A percentile compares a stretch with the other conserved stretches of the same genome.
Evolutionary conservation across 2,329 filamentous ascomycete species (phyloP).

Genomic region (Elsinoe necatrix): DNA sequence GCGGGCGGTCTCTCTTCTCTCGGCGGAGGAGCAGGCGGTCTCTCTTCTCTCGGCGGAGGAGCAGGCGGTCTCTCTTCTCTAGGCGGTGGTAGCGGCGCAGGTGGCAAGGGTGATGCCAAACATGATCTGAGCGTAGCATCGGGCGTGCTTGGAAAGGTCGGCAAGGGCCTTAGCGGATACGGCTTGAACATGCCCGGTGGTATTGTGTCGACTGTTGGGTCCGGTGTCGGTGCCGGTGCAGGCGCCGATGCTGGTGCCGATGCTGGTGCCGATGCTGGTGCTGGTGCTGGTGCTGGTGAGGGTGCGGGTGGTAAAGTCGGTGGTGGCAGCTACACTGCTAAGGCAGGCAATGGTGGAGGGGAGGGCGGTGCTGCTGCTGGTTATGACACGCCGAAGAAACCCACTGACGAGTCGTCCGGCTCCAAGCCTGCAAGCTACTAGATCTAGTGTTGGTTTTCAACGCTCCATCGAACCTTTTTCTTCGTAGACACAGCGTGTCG

Average conservation of each 20-base stretch:
- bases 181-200: neutral
- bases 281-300: neutral
- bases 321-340: neutral
- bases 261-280: neutral
- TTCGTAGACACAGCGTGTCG: neutral
- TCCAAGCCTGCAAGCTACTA: too few species aligned
- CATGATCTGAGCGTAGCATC: neutral
- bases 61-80: too few species aligned
- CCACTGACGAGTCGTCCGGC: too few species aligned
- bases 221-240: neutral
- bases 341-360: too few species aligned
- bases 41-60: too few species aligned
- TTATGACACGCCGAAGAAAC: too few species aligned
- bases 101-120: neutral
- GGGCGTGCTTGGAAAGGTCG: neutral
- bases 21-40: too few species aligned
- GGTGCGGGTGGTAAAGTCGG: too few species aligned
- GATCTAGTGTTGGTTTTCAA: neutral
- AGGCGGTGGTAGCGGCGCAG: neutral
- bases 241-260: neutral
- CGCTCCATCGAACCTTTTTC: neutral
- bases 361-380: too few species aligned
- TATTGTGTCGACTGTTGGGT: neutral
- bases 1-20: too few species aligned
- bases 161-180: neutral